A percentile compares a stretch with the other conserved stretches of the same genome.
Conservation (phyloP, 2,329 filamentous ascomycete species). For the Paecilomyces niveus region DNA sequence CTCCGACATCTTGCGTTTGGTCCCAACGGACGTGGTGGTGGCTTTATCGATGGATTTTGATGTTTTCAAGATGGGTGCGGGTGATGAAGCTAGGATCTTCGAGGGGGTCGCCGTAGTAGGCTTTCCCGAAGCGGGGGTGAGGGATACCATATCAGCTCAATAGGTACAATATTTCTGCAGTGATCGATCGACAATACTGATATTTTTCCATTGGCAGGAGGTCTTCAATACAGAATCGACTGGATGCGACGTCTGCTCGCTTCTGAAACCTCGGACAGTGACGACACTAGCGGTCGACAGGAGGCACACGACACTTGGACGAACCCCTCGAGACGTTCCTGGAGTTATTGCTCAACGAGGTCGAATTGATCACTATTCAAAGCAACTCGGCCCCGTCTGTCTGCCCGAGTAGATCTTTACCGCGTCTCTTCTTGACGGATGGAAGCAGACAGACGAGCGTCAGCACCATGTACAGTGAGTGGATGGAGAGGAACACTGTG, state of each 20-base stretch:
- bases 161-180: neutral
- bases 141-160: constrained; percentile 24
- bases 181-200: neutral
- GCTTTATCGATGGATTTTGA: constrained; percentile 21
- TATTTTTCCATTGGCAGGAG: neutral
- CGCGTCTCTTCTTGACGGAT: neutral
- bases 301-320: constrained; percentile 1
- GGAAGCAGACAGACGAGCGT: constrained; percentile 1
- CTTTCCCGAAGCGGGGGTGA: constrained; percentile 21
- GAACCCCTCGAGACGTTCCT: neutral
- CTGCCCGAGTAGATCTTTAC: neutral
- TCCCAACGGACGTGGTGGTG: constrained; percentile 13
- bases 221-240: neutral
- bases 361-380: neutral
- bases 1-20: constrained; percentile 33
- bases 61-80: constrained; percentile 28
- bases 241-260: neutral
- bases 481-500: neutral
- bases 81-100: constrained; percentile 24
- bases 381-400: neutral
- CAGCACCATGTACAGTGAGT: neutral
- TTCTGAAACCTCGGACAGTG: neutral
- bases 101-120: constrained; percentile 18
- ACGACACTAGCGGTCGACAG: neutral
- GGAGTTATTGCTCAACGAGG: neutral